These are phyloP conservation scores for Obba rivulosa DNA, from an alignment of 768 basidiomycete species.

Conservation along the genomic window DNA sequence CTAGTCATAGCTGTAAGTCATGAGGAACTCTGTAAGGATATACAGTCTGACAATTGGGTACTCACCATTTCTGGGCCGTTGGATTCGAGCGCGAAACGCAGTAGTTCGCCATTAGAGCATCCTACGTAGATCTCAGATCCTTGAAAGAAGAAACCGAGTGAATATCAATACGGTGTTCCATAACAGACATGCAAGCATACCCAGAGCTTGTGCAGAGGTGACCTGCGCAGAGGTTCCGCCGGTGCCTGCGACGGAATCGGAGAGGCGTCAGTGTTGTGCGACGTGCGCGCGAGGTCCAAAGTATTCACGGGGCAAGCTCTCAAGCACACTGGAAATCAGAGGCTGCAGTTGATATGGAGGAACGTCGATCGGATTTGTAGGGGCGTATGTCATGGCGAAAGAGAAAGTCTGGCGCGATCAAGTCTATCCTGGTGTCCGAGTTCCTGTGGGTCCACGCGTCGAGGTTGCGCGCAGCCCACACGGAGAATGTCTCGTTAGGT, in stretches of 20 bases:
- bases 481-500: too few species aligned
- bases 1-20: conserved; percentile 6
- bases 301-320: conserved; percentile 12
- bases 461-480: background rate
- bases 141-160: conserved; percentile 22
- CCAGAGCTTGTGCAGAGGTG: conserved; percentile 24
- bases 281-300: conserved; percentile 12
- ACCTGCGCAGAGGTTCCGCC: conserved; percentile 31
- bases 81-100: conserved; percentile 70
- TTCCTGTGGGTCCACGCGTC: too few species aligned
- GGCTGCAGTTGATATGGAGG: conserved; percentile 52
- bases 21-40: background rate
- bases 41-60: background rate
- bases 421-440: too few species aligned
- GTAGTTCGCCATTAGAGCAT: conserved; percentile 76
- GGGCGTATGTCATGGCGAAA: conserved; percentile 11
- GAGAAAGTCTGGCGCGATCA: too few species aligned
- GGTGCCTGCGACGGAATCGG: conserved; percentile 1
- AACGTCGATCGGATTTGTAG: conserved; percentile 28
- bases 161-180: background rate
- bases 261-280: too few species aligned
- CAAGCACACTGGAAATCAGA: conserved; percentile 15
- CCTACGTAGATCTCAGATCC: conserved; percentile 86
- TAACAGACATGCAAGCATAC: conserved; percentile 7
- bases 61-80: conserved; percentile 47